phyloP scores from a whole-genome alignment of 768 basidiomycete species.

The Lactarius hatsudake region DNA sequence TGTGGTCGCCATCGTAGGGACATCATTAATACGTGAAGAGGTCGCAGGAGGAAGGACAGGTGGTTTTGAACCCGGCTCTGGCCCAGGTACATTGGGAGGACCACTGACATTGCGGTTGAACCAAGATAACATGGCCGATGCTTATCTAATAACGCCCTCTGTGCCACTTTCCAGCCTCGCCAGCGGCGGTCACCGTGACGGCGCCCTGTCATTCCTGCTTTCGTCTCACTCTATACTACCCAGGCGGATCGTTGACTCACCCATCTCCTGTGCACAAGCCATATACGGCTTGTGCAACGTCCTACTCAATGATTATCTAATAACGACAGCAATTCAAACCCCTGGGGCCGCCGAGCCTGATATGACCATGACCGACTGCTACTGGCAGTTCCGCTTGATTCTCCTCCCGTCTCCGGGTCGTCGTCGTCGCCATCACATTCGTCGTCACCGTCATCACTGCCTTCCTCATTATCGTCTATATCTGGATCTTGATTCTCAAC shows the following conservation, averaged over 20 bases:
- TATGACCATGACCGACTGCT: too few species aligned
- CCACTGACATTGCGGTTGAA: slow-evolving; percentile 11
- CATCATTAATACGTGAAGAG: background rate
- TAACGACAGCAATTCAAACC: background rate
- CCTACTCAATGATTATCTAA: background rate
- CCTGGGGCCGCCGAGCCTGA: background rate
- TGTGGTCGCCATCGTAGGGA: background rate
- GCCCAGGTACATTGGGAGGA: background rate
- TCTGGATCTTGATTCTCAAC: slow-evolving; percentile 29
- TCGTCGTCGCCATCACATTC: slow-evolving; percentile 27
- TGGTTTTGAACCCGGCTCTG: background rate
- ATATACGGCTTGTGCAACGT: too few species aligned
- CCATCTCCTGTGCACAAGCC: too few species aligned
- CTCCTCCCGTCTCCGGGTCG: slow-evolving; percentile 21
- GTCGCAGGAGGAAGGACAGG: background rate
- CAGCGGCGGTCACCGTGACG: too few species aligned
- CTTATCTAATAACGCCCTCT: too few species aligned
- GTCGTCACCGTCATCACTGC: slow-evolving; percentile 36
- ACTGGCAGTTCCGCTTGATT: slow-evolving; percentile 3
- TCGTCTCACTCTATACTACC: too few species aligned
- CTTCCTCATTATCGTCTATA: slow-evolving; percentile 37
- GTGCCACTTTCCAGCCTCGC: too few species aligned
- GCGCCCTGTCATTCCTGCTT: too few species aligned
- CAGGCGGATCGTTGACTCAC: too few species aligned
- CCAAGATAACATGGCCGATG: slow-evolving; percentile 19